Percentiles rank a stretch among this genome's conserved stretches.
Evolutionary conservation across 495 filamentous ascomycete species (phyloP).

Genomic region (Amorphotheca resinae): DNA sequence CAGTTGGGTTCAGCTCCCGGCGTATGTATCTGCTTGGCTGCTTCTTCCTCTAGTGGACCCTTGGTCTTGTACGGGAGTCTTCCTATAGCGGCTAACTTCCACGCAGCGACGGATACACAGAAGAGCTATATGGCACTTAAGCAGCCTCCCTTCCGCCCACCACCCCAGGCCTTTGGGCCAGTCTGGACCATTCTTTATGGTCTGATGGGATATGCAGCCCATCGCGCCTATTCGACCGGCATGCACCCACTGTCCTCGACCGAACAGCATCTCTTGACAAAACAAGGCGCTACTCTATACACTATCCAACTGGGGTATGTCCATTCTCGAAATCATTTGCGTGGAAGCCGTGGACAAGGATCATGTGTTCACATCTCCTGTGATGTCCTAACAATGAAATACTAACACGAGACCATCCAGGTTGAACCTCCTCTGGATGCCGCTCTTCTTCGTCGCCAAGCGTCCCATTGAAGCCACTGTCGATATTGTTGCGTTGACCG

Average conservation of each 20-base stretch:
- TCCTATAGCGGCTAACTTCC: too few species aligned
- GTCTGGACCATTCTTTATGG: conserved; percentile 81
- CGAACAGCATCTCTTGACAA: conserved; percentile 21
- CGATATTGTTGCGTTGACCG: conserved; percentile 62
- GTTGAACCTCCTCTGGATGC: conserved; percentile 85
- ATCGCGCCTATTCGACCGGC: conserved; percentile 51
- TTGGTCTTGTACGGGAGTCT: too few species aligned
- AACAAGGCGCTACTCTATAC: conserved; percentile 64
- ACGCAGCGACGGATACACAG: conserved; percentile 42
- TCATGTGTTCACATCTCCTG: too few species aligned
- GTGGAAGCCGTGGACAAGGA: too few species aligned
- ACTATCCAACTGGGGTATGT: conserved; percentile 55
- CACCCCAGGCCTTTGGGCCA: conserved; percentile 68
- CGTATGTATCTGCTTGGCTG: conserved; percentile 34
- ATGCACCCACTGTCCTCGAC: conserved; percentile 31
- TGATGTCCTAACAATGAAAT: too few species aligned
- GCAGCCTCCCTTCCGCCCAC: conserved; percentile 72
- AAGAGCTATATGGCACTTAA: conserved; percentile 52
- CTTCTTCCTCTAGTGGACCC: too few species aligned
- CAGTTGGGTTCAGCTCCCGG: conserved; percentile 46
- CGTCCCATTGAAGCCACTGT: conserved; percentile 59
- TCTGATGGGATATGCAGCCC: conserved; percentile 77
- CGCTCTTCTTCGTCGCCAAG: conserved; percentile 69
- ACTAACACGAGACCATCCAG: not conserved
- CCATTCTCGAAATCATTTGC: too few species aligned